phyloP scores from a whole-genome alignment of 768 basidiomycete species.

The Leucosporidium scottii region DNA sequence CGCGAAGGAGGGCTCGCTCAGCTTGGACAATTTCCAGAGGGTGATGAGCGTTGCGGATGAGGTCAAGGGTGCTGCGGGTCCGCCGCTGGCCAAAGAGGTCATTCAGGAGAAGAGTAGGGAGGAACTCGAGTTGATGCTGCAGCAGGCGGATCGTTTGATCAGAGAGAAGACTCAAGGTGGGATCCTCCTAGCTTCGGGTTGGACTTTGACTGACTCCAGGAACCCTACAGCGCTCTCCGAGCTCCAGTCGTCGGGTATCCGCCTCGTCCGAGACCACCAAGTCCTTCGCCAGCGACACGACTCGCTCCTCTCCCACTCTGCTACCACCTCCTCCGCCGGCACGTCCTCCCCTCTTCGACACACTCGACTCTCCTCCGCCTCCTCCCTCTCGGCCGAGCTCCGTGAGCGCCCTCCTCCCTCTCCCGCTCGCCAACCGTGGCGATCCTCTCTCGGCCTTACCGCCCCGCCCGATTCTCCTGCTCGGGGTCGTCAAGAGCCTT shows the following conservation, averaged over 20 bases:
- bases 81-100: not conserved
- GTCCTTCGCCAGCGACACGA: slow-evolving; percentile 14
- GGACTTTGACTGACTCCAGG: no score
- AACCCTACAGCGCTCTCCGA: no score
- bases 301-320: slow-evolving; percentile 5
- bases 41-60: no score
- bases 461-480: not conserved
- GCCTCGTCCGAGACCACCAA: slow-evolving; percentile 5
- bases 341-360: not conserved
- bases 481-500: slow-evolving; percentile 1
- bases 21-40: no score
- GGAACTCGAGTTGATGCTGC: slow-evolving; percentile 33
- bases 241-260: no score
- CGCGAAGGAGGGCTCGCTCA: no score
- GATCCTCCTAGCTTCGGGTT: not conserved
- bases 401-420: slow-evolving; percentile 1
- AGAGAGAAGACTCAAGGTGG: slow-evolving; percentile 29
- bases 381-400: no score
- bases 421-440: slow-evolving; percentile 2
- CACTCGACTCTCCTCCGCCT: no score
- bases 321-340: not conserved
- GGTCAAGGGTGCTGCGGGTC: not conserved
- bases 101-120: slow-evolving; percentile 25
- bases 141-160: slow-evolving; percentile 33
- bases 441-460: slow-evolving; percentile 16